phyloP scores from a whole-genome alignment of 2,329 filamentous ascomycete species.

The Beauveria sp. region DNA sequence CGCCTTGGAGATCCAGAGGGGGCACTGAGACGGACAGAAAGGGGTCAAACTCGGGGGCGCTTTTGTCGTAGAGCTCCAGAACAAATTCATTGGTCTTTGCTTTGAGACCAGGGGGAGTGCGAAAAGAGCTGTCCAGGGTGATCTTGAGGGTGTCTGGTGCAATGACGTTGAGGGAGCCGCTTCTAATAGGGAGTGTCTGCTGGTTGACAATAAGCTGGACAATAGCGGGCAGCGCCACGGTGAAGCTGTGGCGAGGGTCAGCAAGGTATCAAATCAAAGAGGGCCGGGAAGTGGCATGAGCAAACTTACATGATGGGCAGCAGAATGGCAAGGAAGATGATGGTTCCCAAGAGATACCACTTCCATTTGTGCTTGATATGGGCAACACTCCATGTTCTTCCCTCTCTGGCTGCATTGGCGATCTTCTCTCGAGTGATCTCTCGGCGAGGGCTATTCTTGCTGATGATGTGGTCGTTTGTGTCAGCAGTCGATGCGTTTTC shows the following conservation, averaged over 20 bases:
- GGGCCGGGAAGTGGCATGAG: background rate
- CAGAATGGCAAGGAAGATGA: slow-evolving; percentile 17
- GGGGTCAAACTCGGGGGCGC: slow-evolving; percentile 23
- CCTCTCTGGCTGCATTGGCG: background rate
- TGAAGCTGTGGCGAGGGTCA: slow-evolving; percentile 28
- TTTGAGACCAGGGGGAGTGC: slow-evolving; percentile 25
- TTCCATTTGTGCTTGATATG: slow-evolving; percentile 37
- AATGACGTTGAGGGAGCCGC: slow-evolving; percentile 27
- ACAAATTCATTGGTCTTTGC: slow-evolving; percentile 30
- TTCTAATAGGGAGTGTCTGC: slow-evolving; percentile 31
- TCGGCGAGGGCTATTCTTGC: slow-evolving; percentile 21
- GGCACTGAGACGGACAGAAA: slow-evolving; percentile 22
- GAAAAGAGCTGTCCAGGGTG: slow-evolving; percentile 28
- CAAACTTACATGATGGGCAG: slow-evolving; percentile 10
- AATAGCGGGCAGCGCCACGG: slow-evolving; percentile 38
- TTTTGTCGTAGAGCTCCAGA: slow-evolving; percentile 34
- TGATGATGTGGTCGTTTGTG: slow-evolving; percentile 2
- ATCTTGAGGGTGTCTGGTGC: slow-evolving; percentile 27
- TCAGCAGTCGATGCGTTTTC: slow-evolving; percentile 1
- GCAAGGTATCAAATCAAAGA: background rate
- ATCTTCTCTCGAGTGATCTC: slow-evolving; percentile 18
- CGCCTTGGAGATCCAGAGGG: slow-evolving; percentile 24
- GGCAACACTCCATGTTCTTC: slow-evolving; percentile 18
- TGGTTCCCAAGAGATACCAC: slow-evolving; percentile 33
- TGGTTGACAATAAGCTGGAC: slow-evolving; percentile 36